These are phyloP conservation scores for Cicer chorassanicum DNA, from an alignment of 306 rosid genomes.

Conservation along the genomic window DNA sequence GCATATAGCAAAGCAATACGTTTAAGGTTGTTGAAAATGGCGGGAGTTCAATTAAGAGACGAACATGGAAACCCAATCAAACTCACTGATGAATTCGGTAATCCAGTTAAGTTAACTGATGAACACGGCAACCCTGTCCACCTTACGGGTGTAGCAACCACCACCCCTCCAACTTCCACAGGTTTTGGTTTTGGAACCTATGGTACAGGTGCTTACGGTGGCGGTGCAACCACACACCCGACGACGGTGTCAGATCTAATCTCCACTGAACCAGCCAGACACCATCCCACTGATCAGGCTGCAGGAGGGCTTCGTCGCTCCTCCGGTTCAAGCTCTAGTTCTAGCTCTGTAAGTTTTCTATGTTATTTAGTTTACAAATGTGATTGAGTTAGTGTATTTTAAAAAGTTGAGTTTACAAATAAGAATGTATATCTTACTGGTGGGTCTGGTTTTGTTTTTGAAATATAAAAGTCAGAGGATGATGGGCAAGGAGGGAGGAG, in stretches of 20 bases:
- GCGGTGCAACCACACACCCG: constrained; percentile 39
- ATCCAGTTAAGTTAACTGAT: constrained; percentile 67
- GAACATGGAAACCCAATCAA: constrained; percentile 66
- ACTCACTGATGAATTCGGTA: constrained; percentile 68
- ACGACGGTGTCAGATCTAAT: constrained; percentile 37
- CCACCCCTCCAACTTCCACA: background rate
- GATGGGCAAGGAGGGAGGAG: constrained; percentile 71
- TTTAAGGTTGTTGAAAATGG: constrained; percentile 50
- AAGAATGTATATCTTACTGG: no score
- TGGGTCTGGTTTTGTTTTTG: background rate
- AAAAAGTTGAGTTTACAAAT: no score
- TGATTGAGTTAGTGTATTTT: no score
- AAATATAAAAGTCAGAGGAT: constrained; percentile 60
- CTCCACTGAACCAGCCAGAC: constrained; percentile 3
- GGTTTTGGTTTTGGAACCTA: constrained; percentile 22
- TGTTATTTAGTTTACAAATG: no score
- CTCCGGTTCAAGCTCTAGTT: constrained; percentile 62
- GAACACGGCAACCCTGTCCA: constrained; percentile 71
- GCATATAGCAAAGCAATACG: no score
- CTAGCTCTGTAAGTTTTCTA: constrained; percentile 30
- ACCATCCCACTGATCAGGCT: background rate
- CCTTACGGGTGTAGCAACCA: constrained; percentile 67
- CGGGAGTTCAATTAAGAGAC: constrained; percentile 59
- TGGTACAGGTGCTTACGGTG: constrained; percentile 30
- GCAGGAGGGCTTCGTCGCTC: constrained; percentile 52